Evolutionary conservation across 2,329 filamentous ascomycete species (phyloP).

Genomic region (Exophiala lecanii-corni): DNA sequence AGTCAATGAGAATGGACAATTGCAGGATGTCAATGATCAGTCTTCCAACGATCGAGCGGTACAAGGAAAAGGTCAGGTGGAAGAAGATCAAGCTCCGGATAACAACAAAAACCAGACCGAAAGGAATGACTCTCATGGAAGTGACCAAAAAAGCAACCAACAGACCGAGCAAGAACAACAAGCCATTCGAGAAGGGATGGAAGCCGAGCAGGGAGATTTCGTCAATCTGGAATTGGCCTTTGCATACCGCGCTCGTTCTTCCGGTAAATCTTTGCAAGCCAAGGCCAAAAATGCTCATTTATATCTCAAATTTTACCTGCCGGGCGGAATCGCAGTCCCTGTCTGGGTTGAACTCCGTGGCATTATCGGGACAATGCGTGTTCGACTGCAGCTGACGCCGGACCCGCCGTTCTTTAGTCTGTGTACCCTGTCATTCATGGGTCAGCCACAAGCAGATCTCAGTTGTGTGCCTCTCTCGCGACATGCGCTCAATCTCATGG

Average conservation of each 20-base stretch:
- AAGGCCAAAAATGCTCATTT: slow-evolving; percentile 70
- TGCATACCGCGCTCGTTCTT: slow-evolving; percentile 63
- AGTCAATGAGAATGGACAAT: slow-evolving; percentile 55
- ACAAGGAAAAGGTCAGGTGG: slow-evolving; percentile 31
- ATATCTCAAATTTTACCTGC: slow-evolving; percentile 67
- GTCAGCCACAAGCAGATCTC: slow-evolving; percentile 67
- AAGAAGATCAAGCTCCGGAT: slow-evolving; percentile 21
- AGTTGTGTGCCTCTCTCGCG: slow-evolving; percentile 67
- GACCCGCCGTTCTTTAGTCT: slow-evolving; percentile 74
- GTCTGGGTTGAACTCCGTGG: slow-evolving; percentile 73
- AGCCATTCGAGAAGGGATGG: slow-evolving; percentile 57
- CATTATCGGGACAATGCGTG: slow-evolving; percentile 63
- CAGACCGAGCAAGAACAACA: slow-evolving; percentile 32
- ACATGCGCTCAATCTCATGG: slow-evolving; percentile 67
- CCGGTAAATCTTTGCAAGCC: slow-evolving; percentile 54
- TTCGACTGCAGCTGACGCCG: slow-evolving; percentile 67
- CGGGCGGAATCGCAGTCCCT: slow-evolving; percentile 51
- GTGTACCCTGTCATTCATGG: slow-evolving; percentile 68
- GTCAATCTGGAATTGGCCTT: slow-evolving; percentile 72
- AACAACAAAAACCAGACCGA: slow-evolving; percentile 34
- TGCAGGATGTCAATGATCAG: slow-evolving; percentile 41
- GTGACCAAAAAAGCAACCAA: slow-evolving; percentile 37
- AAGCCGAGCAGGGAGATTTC: slow-evolving; percentile 72
- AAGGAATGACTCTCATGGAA: slow-evolving; percentile 32
- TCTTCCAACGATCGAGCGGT: slow-evolving; percentile 50